A percentile compares a stretch with the other conserved stretches of the same genome.
These are phyloP conservation scores for Boletus mariae DNA, from an alignment of 1,284 basidiomycete genomes.

Conservation along the genomic window DNA sequence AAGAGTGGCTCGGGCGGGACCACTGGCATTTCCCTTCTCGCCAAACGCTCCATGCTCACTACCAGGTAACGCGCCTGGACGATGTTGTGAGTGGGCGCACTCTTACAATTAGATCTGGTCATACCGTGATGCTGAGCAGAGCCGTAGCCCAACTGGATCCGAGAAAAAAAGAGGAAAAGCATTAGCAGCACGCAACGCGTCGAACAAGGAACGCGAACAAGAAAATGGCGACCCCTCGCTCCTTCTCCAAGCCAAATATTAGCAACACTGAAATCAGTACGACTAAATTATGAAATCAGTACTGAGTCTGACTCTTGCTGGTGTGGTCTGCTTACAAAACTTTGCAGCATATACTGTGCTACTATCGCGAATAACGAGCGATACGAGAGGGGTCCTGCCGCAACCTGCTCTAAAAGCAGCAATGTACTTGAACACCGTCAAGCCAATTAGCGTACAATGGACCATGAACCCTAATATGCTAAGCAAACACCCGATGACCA, in stretches of 20 bases:
- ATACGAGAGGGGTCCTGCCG: constrained; percentile 19
- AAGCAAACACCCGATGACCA: background rate
- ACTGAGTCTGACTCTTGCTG: background rate
- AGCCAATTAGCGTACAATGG: constrained; percentile 18
- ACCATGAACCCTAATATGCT: constrained; percentile 16
- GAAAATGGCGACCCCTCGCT: constrained; percentile 7
- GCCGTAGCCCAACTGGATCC: constrained; percentile 15
- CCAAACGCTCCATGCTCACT: constrained; percentile 24
- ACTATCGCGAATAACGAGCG: constrained; percentile 20
- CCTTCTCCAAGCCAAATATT: constrained; percentile 6
- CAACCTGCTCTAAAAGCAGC: constrained; percentile 8
- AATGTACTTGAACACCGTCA: constrained; percentile 21
- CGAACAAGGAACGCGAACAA: constrained; percentile 17
- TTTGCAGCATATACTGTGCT: constrained; percentile 10
- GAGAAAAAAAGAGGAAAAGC: background rate
- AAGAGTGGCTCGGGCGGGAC: background rate
- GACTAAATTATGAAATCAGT: constrained; percentile 14
- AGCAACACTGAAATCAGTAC: constrained; percentile 6
- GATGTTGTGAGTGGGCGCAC: background rate
- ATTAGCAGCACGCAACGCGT: constrained; percentile 10
- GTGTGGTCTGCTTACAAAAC: constrained; percentile 6
- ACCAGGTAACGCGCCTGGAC: constrained; percentile 22
- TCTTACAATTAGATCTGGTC: background rate
- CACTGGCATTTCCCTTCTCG: constrained; percentile 1
- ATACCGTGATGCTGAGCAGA: constrained; percentile 17